Conservation (phyloP, 768 basidiomycete genomes). For the Asterophora lycoperdoides region DNA sequence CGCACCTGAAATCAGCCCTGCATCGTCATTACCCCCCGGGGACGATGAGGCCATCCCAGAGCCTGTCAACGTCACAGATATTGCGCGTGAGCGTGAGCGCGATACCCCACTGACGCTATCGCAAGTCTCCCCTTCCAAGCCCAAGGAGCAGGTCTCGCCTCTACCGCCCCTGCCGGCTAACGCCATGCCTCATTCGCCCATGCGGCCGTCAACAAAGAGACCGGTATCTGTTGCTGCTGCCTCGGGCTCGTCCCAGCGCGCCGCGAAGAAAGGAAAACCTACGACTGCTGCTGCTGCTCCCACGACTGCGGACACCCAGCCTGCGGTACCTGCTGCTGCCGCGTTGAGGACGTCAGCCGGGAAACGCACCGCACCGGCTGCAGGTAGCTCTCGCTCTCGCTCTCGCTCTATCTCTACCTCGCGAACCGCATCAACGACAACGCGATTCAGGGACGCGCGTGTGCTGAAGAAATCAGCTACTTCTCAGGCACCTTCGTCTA, state of each 20-base stretch:
- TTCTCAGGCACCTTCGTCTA: conserved; percentile 6
- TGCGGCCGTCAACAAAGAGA: conserved; percentile 47
- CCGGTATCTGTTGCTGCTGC: conserved; percentile 22
- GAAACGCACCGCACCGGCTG: neutral
- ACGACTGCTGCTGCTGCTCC: too few species aligned
- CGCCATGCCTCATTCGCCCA: conserved; percentile 31
- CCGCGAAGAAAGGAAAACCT: conserved; percentile 13
- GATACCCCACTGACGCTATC: conserved; percentile 39
- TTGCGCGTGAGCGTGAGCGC: neutral
- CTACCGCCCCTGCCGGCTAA: conserved; percentile 7
- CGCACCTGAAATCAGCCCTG: conserved; percentile 10
- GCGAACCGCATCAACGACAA: neutral
- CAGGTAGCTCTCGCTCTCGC: conserved; percentile 11
- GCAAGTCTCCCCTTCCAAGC: conserved; percentile 46
- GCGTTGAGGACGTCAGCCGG: neutral
- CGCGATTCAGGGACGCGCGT: neutral
- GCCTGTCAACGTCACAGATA: conserved; percentile 6
- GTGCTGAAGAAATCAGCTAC: neutral
- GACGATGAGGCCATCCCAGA: conserved; percentile 3
- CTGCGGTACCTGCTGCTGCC: neutral
- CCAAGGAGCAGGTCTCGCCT: conserved; percentile 7
- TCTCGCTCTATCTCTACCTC: conserved; percentile 13
- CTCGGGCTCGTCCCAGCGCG: neutral
- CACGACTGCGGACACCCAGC: neutral
- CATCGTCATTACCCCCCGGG: conserved; percentile 3